These are phyloP conservation scores for Ligustrum vulgare DNA, from an alignment of 257 asterid genomes.

Conservation along the genomic window DNA sequence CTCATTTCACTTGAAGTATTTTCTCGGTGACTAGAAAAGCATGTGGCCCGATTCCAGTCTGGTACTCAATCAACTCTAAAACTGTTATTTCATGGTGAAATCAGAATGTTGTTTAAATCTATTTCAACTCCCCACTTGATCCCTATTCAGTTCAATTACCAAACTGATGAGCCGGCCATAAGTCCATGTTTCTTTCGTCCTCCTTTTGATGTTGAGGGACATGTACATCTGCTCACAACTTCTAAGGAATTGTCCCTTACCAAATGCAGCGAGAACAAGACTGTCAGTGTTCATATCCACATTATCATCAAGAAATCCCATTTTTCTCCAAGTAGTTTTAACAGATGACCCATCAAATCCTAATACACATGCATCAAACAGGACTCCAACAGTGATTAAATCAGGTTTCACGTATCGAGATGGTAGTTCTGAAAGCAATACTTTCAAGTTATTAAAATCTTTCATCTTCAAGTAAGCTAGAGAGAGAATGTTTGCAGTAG, in stretches of 20 bases:
- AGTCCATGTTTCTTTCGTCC: slow-evolving; percentile 17
- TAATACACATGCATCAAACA: slow-evolving; percentile 28
- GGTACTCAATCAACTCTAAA: not conserved
- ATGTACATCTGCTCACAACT: slow-evolving; percentile 21
- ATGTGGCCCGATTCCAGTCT: not conserved
- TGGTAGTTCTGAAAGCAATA: slow-evolving; percentile 33
- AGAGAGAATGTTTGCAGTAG: slow-evolving; percentile 28
- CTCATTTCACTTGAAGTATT: not conserved
- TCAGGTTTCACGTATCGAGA: slow-evolving; percentile 32
- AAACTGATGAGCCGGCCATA: slow-evolving; percentile 25
- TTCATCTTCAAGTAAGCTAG: slow-evolving; percentile 36
- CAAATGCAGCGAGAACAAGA: slow-evolving; percentile 34
- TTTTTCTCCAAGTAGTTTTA: slow-evolving; percentile 28
- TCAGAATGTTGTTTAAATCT: not conserved
- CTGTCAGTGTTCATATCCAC: slow-evolving; percentile 30
- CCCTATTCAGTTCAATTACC: not conserved
- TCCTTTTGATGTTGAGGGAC: slow-evolving; percentile 5
- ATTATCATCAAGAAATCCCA: slow-evolving; percentile 24
- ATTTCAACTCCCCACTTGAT: not conserved
- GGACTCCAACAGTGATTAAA: slow-evolving; percentile 30
- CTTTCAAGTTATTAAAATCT: slow-evolving; percentile 30
- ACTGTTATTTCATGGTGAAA: not conserved
- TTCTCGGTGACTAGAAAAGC: not conserved
- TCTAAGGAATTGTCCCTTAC: slow-evolving; percentile 34
- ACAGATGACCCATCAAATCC: slow-evolving; percentile 30